phyloP scores from a whole-genome alignment of 345 rosid species.

The Euphorbia tirucalli region DNA sequence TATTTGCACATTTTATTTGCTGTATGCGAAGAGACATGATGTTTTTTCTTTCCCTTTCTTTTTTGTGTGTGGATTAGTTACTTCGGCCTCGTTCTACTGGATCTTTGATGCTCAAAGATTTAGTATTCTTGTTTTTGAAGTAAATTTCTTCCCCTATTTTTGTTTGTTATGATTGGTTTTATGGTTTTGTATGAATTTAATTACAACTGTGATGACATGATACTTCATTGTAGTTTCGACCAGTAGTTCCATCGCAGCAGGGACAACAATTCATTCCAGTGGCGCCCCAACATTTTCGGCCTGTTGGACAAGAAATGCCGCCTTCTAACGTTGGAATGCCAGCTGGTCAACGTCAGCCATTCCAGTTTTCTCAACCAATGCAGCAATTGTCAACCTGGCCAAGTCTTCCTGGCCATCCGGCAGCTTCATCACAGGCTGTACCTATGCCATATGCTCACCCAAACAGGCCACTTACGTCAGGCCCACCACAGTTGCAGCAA shows the following conservation, averaged over 20 bases:
- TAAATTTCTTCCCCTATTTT: constrained; percentile 4
- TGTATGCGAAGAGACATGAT: neutral
- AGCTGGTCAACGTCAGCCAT: constrained; percentile 49
- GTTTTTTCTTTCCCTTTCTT: neutral
- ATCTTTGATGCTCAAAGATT: constrained; percentile 35
- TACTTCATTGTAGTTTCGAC: constrained; percentile 59
- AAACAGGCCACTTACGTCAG: constrained; percentile 54
- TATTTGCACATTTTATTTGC: neutral
- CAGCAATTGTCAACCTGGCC: constrained; percentile 72
- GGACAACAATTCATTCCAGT: constrained; percentile 60
- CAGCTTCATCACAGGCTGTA: constrained; percentile 59
- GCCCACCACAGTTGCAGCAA: constrained; percentile 52
- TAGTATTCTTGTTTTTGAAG: constrained; percentile 26
- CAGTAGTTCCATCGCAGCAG: constrained; percentile 55
- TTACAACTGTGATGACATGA: neutral
- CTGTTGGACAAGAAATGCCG: constrained; percentile 58
- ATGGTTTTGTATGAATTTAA: constrained; percentile 7
- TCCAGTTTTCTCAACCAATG: constrained; percentile 68
- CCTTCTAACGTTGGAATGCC: constrained; percentile 53
- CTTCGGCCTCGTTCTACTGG: constrained; percentile 38
- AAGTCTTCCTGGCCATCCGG: constrained; percentile 60
- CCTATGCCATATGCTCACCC: constrained; percentile 56
- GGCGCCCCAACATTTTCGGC: constrained; percentile 70
- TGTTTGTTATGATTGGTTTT: constrained; percentile 10
- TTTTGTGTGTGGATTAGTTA: constrained; percentile 23